Conservation (phyloP, 2,329 filamentous ascomycete genomes). For the Beauveria varroae region DNA sequence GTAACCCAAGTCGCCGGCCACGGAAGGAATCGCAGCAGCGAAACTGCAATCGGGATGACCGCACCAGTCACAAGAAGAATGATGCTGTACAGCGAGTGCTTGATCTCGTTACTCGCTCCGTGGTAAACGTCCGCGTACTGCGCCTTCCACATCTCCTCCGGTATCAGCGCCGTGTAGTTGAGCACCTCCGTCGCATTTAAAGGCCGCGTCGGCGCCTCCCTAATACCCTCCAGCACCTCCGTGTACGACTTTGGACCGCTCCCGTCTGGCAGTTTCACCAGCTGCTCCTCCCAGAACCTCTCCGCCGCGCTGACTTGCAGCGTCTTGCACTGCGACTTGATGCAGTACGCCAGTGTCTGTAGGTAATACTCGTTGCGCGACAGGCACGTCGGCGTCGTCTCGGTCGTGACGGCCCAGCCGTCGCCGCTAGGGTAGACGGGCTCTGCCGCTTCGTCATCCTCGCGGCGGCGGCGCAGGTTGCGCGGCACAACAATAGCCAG, state of each 20-base stretch:
- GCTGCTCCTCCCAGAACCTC: slow-evolving; percentile 14
- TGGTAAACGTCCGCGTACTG: slow-evolving; percentile 4
- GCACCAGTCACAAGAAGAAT: slow-evolving; percentile 18
- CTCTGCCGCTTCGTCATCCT: neutral
- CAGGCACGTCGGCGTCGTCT: slow-evolving; percentile 13
- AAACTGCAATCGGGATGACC: slow-evolving; percentile 21
- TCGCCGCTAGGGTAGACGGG: slow-evolving; percentile 11
- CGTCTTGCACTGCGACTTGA: slow-evolving; percentile 12
- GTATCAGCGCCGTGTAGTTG: slow-evolving; percentile 12
- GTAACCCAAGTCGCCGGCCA: slow-evolving; percentile 14
- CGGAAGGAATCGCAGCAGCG: slow-evolving; percentile 23
- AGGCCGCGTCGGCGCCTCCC: neutral
- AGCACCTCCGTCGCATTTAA: slow-evolving; percentile 9
- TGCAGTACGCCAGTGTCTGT: slow-evolving; percentile 15
- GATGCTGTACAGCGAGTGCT: slow-evolving; percentile 18
- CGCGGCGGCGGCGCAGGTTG: neutral
- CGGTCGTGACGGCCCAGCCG: slow-evolving; percentile 12
- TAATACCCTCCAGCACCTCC: slow-evolving; percentile 12
- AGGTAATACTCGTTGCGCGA: slow-evolving; percentile 14
- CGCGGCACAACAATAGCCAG: neutral
- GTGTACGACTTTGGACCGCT: slow-evolving; percentile 6
- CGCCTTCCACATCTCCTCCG: slow-evolving; percentile 5
- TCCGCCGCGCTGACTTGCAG: slow-evolving; percentile 8
- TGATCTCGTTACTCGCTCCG: slow-evolving; percentile 10
- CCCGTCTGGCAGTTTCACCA: slow-evolving; percentile 11